Percentiles rank a stretch among this genome's conserved stretches.
phyloP scores from a whole-genome alignment of 192 early-diverging fungal genomes.

The Gigaspora rosea region DNA sequence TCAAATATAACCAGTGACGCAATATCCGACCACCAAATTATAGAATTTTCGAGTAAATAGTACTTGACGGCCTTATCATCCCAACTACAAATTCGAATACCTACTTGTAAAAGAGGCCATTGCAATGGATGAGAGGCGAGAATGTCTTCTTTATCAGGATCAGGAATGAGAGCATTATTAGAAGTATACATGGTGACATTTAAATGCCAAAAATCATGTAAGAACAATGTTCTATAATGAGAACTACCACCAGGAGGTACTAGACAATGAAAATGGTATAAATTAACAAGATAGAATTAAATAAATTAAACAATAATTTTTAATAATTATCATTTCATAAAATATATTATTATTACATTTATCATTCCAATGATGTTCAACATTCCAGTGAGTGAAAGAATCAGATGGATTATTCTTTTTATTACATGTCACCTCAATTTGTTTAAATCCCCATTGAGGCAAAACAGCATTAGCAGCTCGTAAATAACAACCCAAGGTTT shows the following conservation, averaged over 20 bases:
- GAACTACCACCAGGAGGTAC: slow-evolving; percentile 69
- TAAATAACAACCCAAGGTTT: slow-evolving; percentile 71
- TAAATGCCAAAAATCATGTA: slow-evolving; percentile 83
- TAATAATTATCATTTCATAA: neutral
- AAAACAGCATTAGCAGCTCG: slow-evolving; percentile 72
- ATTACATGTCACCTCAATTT: slow-evolving; percentile 90
- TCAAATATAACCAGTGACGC: slow-evolving; percentile 55
- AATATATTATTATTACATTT: slow-evolving; percentile 52
- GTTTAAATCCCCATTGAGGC: slow-evolving; percentile 97
- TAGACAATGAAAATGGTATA: slow-evolving; percentile 31
- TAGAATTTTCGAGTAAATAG: slow-evolving; percentile 91
- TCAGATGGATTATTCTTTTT: slow-evolving; percentile 57
- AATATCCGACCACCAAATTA: slow-evolving; percentile 85
- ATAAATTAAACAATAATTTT: slow-evolving; percentile 13
- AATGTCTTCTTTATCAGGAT: slow-evolving; percentile 87
- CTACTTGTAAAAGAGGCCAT: slow-evolving; percentile 87
- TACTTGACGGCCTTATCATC: slow-evolving; percentile 82
- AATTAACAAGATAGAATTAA: too few relatives aligned
- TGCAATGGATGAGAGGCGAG: slow-evolving; percentile 80
- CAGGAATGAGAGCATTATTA: slow-evolving; percentile 93
- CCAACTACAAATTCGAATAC: slow-evolving; percentile 95
- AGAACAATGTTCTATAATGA: slow-evolving; percentile 73
- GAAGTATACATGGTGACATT: slow-evolving; percentile 96
- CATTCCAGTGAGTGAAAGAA: slow-evolving; percentile 86
- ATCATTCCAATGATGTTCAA: slow-evolving; percentile 84